These are phyloP conservation scores for Monilinia fructicola DNA, from an alignment of 2,329 filamentous ascomycete species.

Conservation along the genomic window DNA sequence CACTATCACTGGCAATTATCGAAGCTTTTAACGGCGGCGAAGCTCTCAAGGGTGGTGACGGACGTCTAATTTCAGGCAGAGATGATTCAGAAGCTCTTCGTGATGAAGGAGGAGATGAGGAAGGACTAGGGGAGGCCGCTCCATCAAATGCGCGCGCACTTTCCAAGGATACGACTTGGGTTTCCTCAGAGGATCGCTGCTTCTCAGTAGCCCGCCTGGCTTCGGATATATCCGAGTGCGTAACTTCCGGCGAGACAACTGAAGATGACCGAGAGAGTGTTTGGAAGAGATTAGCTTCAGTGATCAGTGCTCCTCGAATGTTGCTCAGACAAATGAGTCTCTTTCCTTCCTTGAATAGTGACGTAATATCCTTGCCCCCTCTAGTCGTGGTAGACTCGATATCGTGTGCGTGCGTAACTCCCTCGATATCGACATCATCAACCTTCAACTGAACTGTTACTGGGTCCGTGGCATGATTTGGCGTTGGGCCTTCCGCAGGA, in stretches of 20 bases:
- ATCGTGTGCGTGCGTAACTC: constrained; percentile 52
- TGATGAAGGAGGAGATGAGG: constrained; percentile 28
- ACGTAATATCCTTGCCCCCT: constrained; percentile 19
- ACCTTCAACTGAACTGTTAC: constrained; percentile 66
- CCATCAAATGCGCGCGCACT: constrained; percentile 31
- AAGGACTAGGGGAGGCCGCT: constrained; percentile 27
- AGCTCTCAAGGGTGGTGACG: neutral
- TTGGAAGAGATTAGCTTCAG: constrained; percentile 65
- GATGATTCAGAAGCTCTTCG: constrained; percentile 28
- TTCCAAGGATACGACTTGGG: constrained; percentile 42
- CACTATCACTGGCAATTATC: constrained; percentile 35
- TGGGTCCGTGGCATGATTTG: constrained; percentile 48
- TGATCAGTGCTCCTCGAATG: constrained; percentile 64
- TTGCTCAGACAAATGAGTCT: constrained; percentile 62
- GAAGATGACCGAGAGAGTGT: constrained; percentile 58
- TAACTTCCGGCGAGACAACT: constrained; percentile 56
- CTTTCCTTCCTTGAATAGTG: constrained; percentile 59
- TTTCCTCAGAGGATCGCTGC: constrained; percentile 29
- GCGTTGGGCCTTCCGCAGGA: constrained; percentile 47
- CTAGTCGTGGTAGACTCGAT: constrained; percentile 36
- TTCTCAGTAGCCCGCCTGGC: constrained; percentile 32
- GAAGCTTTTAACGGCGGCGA: constrained; percentile 27
- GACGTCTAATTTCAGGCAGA: constrained; percentile 19
- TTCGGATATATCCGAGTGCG: constrained; percentile 47
- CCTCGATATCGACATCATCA: constrained; percentile 65